Conservation (phyloP, 2,329 filamentous ascomycete genomes). For the Neodidymelliopsis sp. region DNA sequence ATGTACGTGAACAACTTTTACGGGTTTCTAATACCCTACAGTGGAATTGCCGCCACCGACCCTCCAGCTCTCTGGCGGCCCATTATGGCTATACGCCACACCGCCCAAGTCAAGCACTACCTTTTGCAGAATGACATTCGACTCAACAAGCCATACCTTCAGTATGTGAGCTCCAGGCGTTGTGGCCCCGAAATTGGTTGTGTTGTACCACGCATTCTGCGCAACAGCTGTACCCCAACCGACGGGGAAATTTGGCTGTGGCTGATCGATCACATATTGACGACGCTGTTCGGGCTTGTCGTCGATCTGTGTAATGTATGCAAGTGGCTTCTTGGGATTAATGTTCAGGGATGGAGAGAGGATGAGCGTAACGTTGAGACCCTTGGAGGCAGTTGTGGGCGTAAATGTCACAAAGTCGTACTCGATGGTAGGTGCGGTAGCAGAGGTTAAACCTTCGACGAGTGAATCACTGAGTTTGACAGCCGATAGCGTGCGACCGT, state of each 20-base stretch:
- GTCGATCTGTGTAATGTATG: slow-evolving; percentile 60
- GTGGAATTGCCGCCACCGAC: slow-evolving; percentile 26
- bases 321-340: slow-evolving; percentile 58
- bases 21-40: neutral
- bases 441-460: slow-evolving; percentile 35
- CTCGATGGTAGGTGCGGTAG: slow-evolving; percentile 44
- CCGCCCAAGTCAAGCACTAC: slow-evolving; percentile 48
- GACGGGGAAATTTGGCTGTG: slow-evolving; percentile 53
- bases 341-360: slow-evolving; percentile 59
- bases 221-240: slow-evolving; percentile 60
- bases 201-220: slow-evolving; percentile 60
- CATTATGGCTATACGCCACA: slow-evolving; percentile 43
- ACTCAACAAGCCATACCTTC: slow-evolving; percentile 56
- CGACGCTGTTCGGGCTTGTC: slow-evolving; percentile 49
- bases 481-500: slow-evolving; percentile 48
- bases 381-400: slow-evolving; percentile 38
- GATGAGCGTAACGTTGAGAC: slow-evolving; percentile 50
- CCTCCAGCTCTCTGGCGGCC: slow-evolving; percentile 50
- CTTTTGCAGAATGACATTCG: slow-evolving; percentile 51
- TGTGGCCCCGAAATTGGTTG: slow-evolving; percentile 47
- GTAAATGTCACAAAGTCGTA: slow-evolving; percentile 50
- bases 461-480: slow-evolving; percentile 41
- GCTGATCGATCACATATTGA: slow-evolving; percentile 53
- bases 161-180: slow-evolving; percentile 52
- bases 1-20: too few relatives aligned